Base-by-base conservation (phyloP, 169 alveolate species). In the Sarcocystis neurona region DNA sequence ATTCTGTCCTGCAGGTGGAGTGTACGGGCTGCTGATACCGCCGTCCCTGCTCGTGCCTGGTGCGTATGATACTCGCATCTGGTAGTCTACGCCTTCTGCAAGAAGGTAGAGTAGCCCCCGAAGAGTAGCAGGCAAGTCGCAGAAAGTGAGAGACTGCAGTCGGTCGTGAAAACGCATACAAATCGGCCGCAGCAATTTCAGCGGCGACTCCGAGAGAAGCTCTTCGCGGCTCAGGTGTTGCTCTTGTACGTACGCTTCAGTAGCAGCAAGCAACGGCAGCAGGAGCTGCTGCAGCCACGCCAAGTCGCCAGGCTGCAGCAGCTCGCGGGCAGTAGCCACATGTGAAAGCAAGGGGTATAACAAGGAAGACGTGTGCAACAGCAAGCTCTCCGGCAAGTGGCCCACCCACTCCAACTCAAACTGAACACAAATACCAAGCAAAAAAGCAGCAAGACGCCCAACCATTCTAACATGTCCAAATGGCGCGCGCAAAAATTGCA, bases 391-490 rank as follows among this genome's bases (percentile, higher is more conserved):
- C 15, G 90, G 90, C 50, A 85, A 58, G 78, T 74, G 82, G 46
- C 70, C 41, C 0, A 85, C 82, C 85, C 85, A 60, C 48, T 70
- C 58, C 85, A 85, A 66, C 85, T 85, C 90, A 46, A 6, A 56
- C 90, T 85, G 90, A 34, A 53, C 53, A 50, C 85, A 77, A 58
- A 27, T 2, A 18, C 15, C 72, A 23, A 27, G n/a, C 10, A 58
- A 34, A 8, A 3, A 58, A 58, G 30, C 34, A n/a, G n/a, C n/a
- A n/a, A n/a, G n/a, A n/a, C n/a, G n/a, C n/a, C n/a, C n/a, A n/a
- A n/a, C n/a, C n/a, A n/a, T n/a, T n/a, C n/a, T n/a, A n/a, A n/a
- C n/a, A n/a, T n/a, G n/a, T n/a, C n/a, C n/a, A n/a, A n/a, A n/a
- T n/a, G n/a, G n/a, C n/a, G n/a, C n/a, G n/a, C n/a, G n/a, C n/a